A percentile compares a stretch with the other conserved stretches of the same genome.
phyloP scores from a whole-genome alignment of 768 basidiomycete genomes.

The Termitomyces sp. region DNA sequence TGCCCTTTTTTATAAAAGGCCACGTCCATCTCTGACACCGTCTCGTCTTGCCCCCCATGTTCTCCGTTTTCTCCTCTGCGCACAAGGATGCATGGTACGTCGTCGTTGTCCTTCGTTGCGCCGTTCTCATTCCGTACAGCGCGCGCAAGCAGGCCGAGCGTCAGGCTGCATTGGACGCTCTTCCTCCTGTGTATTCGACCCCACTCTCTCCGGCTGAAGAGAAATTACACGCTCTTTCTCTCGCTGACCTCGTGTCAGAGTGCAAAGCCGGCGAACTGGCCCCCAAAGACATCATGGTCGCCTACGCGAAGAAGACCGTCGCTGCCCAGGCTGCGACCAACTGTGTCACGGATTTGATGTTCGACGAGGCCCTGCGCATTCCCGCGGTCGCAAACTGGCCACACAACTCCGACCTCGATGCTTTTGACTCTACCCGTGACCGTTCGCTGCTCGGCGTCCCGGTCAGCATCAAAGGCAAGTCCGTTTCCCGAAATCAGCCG shows the following conservation, averaged over 20 bases:
- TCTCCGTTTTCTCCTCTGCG: conserved; percentile 10
- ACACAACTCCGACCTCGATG: conserved; percentile 31
- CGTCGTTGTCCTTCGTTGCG: background rate
- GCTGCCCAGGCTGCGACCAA: conserved; percentile 55
- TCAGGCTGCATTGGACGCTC: conserved; percentile 35
- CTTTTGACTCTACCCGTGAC: conserved; percentile 28
- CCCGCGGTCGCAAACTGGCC: conserved; percentile 35
- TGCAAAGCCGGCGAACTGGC: conserved; percentile 37
- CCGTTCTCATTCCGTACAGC: conserved; percentile 19
- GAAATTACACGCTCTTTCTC: conserved; percentile 44
- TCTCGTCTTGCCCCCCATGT: conserved; percentile 9
- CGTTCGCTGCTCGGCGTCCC: conserved; percentile 62
- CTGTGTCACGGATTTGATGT: conserved; percentile 65
- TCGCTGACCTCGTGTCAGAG: conserved; percentile 39
- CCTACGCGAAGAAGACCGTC: conserved; percentile 53
- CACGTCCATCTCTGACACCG: conserved; percentile 2
- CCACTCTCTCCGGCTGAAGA: conserved; percentile 40
- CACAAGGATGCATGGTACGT: conserved; percentile 30
- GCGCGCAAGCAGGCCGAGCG: conserved; percentile 41
- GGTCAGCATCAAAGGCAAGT: conserved; percentile 59
- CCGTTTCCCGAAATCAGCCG: conserved; percentile 5
- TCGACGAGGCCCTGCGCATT: conserved; percentile 37
- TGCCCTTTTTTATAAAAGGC: conserved; percentile 4
- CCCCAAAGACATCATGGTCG: conserved; percentile 38
- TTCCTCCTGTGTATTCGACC: conserved; percentile 30